Base-by-base conservation (phyloP, 768 basidiomycete species). In the Pleurotus pulmonarius region DNA sequence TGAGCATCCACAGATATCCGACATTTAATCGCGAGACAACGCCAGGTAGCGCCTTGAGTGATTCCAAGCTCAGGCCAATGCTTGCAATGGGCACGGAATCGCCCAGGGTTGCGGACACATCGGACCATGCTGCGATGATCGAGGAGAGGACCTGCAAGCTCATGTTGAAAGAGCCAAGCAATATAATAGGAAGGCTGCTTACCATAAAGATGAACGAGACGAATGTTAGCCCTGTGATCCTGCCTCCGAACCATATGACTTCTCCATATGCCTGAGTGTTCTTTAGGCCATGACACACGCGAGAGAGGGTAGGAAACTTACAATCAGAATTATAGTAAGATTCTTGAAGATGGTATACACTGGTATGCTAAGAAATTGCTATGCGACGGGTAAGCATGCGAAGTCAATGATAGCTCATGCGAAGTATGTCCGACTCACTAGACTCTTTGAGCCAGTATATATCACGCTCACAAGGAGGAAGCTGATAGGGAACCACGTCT, bases 261-360 rank as follows among this genome's bases (percentile, higher is more conserved):
- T 98, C 97, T 39, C 97, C 97, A 67, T 99, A 97, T 6, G 97
- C 94, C 93, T 95, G 55, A 45, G 29, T 49, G 53, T 7, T 38
- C 54, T 57, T 41, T 48, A 18, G 46, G 58, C 45, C 13, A 24
- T 20, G 52, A 26, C 20, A 47, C 13, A 48, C 20, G 29, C 29
- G 29, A 34, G 8, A 11, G 5, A 43, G 44, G 20, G 53, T 29
- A 16, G 8, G 46, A 29, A 29, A 77, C 88, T 61, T 60, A 93
- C 95, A 66, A 98, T 98, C 25, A 99, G 81, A 61, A 99, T 98
- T 65, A 98, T 99, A n/a, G 97, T 98, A 65, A 98, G 67, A 69
- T 99, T 99, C 73, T 99, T 99, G 83, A 98, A 98, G 60, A 99
- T 98, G 0, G 97, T 98, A 73, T 98, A 99, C 24, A 98, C 87